Base-by-base conservation (phyloP, 2,329 filamentous ascomycete genomes). In the Botrytis paeoniae region DNA sequence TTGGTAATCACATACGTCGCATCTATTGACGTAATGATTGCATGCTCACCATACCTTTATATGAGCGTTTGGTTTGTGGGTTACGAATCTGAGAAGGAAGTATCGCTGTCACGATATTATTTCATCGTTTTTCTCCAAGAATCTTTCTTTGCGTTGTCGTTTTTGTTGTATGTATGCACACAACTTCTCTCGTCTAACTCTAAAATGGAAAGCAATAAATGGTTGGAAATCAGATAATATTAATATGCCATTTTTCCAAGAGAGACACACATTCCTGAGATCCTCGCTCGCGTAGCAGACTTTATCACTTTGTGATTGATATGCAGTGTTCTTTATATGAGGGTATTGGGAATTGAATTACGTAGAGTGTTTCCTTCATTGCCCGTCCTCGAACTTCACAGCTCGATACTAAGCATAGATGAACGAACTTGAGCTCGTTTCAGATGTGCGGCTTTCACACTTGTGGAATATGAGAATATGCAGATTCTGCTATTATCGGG, bases 31-130 rank as follows among this genome's bases (percentile, higher is more conserved):
- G 22, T 12, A 12, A 12, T 14, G 10, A 25, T 51, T 51, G 45
- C 10, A 25, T 51, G 45, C 1, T 2, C 25, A 25, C 2, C 4
- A 12, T 14, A 25, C 4, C 10, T 51, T 51, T 9, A 5, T 1
- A 6, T 14, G 4, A 25, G 10, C 1, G 45, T 2, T n/a, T 4
- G 10, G 10, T 4, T 14, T 12, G 0, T 3, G 10, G 9, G 48
- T 14, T n/a, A 25, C n/a, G 48, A 5, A 51, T 51, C n/a, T 25
- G 48, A n/a, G 10, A 3, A 4, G 4, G 45, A 48, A 25, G 9
- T 1, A 25, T 48, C 3, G 45, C 3, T 48, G 22, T 48, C 22
- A 48, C 22, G 1, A 25, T 48, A 10, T 10, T 10, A 10, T 9
- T 4, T 48, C 4, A 25, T 4, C 2, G 25, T 14, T 3, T 6